phyloP scores from a whole-genome alignment of 768 basidiomycete genomes.

The Suillus weaverae region DNA sequence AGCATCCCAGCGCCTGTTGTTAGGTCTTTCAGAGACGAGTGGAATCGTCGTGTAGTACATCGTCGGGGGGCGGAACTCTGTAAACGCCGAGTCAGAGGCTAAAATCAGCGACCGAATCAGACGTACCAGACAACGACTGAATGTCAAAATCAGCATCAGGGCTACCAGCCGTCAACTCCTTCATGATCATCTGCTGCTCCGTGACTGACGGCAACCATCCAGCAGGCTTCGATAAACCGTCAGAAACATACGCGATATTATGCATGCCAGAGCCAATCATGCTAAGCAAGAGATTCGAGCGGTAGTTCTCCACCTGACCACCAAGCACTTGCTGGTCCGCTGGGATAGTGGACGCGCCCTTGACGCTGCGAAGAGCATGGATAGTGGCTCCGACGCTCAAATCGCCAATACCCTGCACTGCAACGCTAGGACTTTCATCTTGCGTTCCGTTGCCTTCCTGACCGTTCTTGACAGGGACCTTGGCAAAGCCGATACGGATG shows the following conservation, averaged over 20 bases:
- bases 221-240: slow-evolving; percentile 59
- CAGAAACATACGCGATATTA: slow-evolving; percentile 51
- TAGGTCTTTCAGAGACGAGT: slow-evolving; percentile 77
- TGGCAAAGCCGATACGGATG: slow-evolving; percentile 95
- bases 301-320: slow-evolving; percentile 91
- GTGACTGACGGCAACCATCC: slow-evolving; percentile 77
- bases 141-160: slow-evolving; percentile 83
- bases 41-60: slow-evolving; percentile 98
- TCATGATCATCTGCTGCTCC: slow-evolving; percentile 97
- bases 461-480: slow-evolving; percentile 90
- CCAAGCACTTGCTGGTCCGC: slow-evolving; percentile 93
- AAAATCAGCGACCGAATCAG: background rate
- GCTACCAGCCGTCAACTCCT: slow-evolving; percentile 79
- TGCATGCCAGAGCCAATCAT: slow-evolving; percentile 82
- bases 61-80: slow-evolving; percentile 89
- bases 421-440: slow-evolving; percentile 64
- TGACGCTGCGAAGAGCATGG: slow-evolving; percentile 81
- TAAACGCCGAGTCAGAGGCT: slow-evolving; percentile 6
- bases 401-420: slow-evolving; percentile 81
- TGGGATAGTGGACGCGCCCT: slow-evolving; percentile 90
- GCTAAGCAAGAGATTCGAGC: slow-evolving; percentile 86
- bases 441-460: slow-evolving; percentile 58
- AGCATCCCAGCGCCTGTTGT: slow-evolving; percentile 91
- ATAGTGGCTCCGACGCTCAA: slow-evolving; percentile 87
- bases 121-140: slow-evolving; percentile 80